Evolutionary conservation across 345 rosid genomes (phyloP), one percentile per base, ranked within the genome.

Genomic region (Eucalyptus sp.): DNA sequence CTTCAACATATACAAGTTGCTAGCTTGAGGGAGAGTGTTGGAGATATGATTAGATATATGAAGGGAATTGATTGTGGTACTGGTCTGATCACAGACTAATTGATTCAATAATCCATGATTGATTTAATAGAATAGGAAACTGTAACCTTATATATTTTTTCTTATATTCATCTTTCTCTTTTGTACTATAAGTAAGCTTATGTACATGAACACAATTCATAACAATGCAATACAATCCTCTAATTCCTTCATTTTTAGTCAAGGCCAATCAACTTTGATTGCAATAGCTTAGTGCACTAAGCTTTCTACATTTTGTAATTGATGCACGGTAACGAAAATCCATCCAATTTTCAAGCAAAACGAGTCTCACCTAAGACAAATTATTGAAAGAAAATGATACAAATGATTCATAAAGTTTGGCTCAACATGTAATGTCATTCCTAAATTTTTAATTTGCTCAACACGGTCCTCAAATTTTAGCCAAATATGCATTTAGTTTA

Each of bases 401-500:
- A 62, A 20, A 60, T 60, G 68, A 60, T 60, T 29, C 4, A 27
- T 27, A 29, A 27, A 27, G 1, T 60, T 60, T 60, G 14, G 66
- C 66, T 27, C 4, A 60, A 27, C 7, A 11, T 27, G 0, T 4
- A 60, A 60, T 27, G 2, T 3, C 8, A 6, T 27, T 1, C 0
- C 0, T 60, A 60, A 60, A 60, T 13, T 60, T 60, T 27, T 60
- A 60, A 60, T 60, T 27, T 60, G 4, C 15, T 60, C 15, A 17
- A 60, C 1, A 0, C 0, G 8, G 1, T 60, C 4, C 31, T 6
- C 7, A 1, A 60, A 60, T 29, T 60, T 60, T 27, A 60, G 10
- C 16, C 16, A 4, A 60, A 27, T 27, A 12, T 52, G 58, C 58
- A 52, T 60, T 60, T 11, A 11, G 31, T 60, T 0, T 12, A 11